phyloP scores from a whole-genome alignment of 1,139 yeast species.

The Yamadazyma atlantica region DNA sequence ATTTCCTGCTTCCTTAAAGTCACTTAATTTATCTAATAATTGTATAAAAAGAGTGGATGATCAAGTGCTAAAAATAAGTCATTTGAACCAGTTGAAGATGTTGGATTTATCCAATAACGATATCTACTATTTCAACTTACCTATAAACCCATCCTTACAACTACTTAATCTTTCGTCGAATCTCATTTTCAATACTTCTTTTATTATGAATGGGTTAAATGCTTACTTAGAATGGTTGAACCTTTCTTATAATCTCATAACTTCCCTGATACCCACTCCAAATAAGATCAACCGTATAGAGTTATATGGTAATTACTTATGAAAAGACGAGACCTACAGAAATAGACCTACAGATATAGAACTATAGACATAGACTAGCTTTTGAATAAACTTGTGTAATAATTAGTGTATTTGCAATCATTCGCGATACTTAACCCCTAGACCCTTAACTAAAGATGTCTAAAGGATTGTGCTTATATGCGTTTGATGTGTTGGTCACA shows the following conservation, averaged over 20 bases:
- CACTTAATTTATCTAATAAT: slow-evolving; percentile 27
- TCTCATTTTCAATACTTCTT: slow-evolving; percentile 12
- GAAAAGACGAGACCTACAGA: background rate
- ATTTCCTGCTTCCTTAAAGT: slow-evolving; percentile 18
- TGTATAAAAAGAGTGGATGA: slow-evolving; percentile 13
- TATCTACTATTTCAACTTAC: slow-evolving; percentile 6
- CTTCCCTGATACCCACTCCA: background rate
- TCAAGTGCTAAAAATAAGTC: slow-evolving; percentile 13
- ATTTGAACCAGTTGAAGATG: slow-evolving; percentile 12
- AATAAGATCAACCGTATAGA: background rate
- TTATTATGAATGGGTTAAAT: slow-evolving; percentile 1
- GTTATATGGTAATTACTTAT: background rate
- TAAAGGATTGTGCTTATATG: slow-evolving; percentile 38
- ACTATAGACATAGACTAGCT: background rate
- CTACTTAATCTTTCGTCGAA: slow-evolving; percentile 25
- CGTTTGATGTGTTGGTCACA: slow-evolving; percentile 35
- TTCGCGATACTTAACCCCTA: background rate
- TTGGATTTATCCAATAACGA: slow-evolving; percentile 23
- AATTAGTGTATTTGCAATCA: slow-evolving; percentile 1
- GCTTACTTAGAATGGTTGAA: slow-evolving; percentile 2
- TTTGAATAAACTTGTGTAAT: too few species aligned
- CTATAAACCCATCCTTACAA: slow-evolving; percentile 8
- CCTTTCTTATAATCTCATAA: slow-evolving; percentile 1
- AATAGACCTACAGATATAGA: background rate
- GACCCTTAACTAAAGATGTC: slow-evolving; percentile 24